Evolutionary conservation across 1,139 yeast species (phyloP).

Genomic region (Kurtzmaniella natalensis): DNA sequence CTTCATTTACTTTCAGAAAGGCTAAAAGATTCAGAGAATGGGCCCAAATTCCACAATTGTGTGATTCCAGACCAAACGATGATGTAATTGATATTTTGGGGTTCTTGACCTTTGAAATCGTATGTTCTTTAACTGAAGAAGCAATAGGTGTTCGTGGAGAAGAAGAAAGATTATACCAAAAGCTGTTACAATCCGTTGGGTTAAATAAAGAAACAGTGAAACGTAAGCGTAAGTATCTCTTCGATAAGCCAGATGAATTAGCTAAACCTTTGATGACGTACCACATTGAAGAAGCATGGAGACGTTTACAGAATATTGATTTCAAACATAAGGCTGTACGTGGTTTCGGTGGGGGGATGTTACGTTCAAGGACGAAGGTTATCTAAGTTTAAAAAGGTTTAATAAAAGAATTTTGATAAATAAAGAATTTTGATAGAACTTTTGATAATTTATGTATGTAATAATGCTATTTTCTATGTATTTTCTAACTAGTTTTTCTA

Average conservation of each 20-base stretch:
- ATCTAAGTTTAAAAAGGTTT: conserved; percentile 22
- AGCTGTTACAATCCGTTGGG: conserved; percentile 19
- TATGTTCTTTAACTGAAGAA: conserved; percentile 88
- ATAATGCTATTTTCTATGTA: too few relatives aligned
- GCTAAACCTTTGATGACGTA: conserved; percentile 77
- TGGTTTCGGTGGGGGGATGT: conserved; percentile 72
- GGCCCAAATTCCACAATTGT: conserved; percentile 82
- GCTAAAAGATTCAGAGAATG: conserved; percentile 92
- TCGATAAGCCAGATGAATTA: conserved; percentile 88
- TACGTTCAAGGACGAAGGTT: conserved; percentile 38
- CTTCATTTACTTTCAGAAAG: conserved; percentile 91
- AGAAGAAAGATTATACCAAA: conserved; percentile 49
- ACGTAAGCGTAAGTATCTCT: conserved; percentile 57
- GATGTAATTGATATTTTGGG: conserved; percentile 96
- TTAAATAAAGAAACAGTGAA: conserved; percentile 21
- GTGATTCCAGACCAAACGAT: conserved; percentile 91
- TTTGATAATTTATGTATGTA: too few relatives aligned
- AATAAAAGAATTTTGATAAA: too few relatives aligned
- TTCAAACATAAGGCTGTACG: conserved; percentile 63
- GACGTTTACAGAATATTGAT: conserved; percentile 64
- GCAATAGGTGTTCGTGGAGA: conserved; percentile 76
- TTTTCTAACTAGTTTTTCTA: too few relatives aligned
- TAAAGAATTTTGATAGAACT: too few relatives aligned
- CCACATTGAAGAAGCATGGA: conserved; percentile 91
- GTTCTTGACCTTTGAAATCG: conserved; percentile 92